A percentile compares a stretch with the other conserved stretches of the same genome.
These are phyloP conservation scores for Rubus idaeus DNA, from an alignment of 306 rosid genomes.

Conservation along the genomic window DNA sequence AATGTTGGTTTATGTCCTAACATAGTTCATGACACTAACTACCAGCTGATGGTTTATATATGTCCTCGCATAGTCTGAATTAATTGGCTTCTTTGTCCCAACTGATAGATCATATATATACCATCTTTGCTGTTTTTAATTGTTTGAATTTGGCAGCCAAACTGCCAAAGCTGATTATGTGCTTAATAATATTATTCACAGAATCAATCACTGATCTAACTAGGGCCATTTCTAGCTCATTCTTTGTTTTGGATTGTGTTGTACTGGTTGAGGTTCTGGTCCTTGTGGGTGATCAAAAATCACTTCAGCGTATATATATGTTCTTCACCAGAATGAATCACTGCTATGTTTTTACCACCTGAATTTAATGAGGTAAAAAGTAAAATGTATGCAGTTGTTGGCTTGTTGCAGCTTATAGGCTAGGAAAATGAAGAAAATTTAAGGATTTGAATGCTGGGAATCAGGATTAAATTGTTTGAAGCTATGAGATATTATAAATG, in stretches of 20 bases:
- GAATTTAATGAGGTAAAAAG: background rate
- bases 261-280: background rate
- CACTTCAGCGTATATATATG: background rate
- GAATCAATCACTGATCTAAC: background rate
- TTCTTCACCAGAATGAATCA: background rate
- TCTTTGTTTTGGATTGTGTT: background rate
- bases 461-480: background rate
- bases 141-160: background rate
- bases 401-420: background rate
- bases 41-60: too few relatives aligned
- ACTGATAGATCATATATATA: background rate
- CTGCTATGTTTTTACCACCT: background rate
- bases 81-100: background rate
- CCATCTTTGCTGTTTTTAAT: background rate
- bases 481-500: background rate
- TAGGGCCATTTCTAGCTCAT: background rate
- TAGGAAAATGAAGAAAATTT: too few relatives aligned
- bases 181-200: background rate
- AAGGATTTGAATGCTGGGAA: too few relatives aligned
- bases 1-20: background rate
- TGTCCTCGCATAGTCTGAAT: too few relatives aligned
- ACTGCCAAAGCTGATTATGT: background rate
- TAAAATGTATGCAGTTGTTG: background rate
- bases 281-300: background rate
- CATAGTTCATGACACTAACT: too few relatives aligned